Evolutionary conservation across 1,284 basidiomycete species (phyloP).

Genomic region (Sphagnurus paluster): DNA sequence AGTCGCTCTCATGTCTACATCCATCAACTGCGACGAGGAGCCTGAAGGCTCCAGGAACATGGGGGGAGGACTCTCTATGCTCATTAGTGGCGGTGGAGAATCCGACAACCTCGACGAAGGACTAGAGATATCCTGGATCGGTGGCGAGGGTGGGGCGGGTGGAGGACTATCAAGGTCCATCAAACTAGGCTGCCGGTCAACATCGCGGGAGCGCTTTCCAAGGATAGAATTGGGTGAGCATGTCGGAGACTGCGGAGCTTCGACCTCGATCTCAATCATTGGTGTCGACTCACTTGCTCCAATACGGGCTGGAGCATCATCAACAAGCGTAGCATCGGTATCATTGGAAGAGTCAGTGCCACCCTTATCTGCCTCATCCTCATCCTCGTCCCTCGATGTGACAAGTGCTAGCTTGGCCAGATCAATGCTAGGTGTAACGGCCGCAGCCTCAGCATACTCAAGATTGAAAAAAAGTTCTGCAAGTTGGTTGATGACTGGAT

Average conservation of each 20-base stretch:
- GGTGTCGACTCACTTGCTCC: constrained; percentile 11
- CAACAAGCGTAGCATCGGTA: constrained; percentile 81
- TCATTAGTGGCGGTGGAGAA: constrained; percentile 34
- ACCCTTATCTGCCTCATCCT: constrained; percentile 71
- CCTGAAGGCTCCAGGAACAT: constrained; percentile 22
- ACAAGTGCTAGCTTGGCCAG: constrained; percentile 92
- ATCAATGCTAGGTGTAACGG: constrained; percentile 83
- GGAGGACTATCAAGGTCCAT: constrained; percentile 50
- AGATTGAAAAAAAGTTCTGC: constrained; percentile 79
- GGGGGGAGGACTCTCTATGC: constrained; percentile 28
- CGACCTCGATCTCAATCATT: constrained; percentile 18
- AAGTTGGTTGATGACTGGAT: constrained; percentile 75
- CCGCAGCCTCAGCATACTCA: constrained; percentile 61
- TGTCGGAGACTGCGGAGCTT: constrained; percentile 31
- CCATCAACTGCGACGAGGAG: constrained; percentile 24
- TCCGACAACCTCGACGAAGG: constrained; percentile 38
- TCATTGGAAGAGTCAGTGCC: constrained; percentile 81
- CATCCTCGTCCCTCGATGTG: constrained; percentile 87
- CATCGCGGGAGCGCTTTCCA: constrained; percentile 67
- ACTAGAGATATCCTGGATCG: constrained; percentile 44
- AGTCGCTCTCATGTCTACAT: constrained; percentile 44
- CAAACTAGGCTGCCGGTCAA: constrained; percentile 36
- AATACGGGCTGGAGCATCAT: constrained; percentile 55
- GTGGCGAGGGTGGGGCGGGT: constrained; percentile 28
- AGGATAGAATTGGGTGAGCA: constrained; percentile 57